These are phyloP conservation scores for Populus hybrid DNA, from an alignment of 441 rosid species.

Conservation along the genomic window DNA sequence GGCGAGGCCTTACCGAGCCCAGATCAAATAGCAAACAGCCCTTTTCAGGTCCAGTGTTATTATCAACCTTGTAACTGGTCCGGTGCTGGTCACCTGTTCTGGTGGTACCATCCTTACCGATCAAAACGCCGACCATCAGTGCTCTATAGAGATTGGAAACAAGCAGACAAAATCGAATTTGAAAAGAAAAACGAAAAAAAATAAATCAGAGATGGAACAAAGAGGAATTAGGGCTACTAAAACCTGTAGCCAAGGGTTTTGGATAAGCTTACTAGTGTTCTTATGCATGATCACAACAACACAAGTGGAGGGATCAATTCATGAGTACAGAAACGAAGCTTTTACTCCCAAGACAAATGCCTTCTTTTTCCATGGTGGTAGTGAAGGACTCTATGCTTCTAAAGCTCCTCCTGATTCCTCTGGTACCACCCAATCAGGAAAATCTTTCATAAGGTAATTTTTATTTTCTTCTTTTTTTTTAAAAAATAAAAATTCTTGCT, in stretches of 20 bases:
- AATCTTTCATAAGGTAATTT: slow-evolving; percentile 66
- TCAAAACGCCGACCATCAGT: not conserved
- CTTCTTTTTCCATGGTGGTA: slow-evolving; percentile 81
- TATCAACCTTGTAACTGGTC: too few relatives aligned
- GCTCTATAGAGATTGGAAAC: not conserved
- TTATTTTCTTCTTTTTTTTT: not conserved
- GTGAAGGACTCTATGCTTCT: slow-evolving; percentile 81
- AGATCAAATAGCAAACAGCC: too few relatives aligned
- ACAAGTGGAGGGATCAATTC: slow-evolving; percentile 54
- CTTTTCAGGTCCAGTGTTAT: too few relatives aligned
- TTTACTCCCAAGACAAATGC: slow-evolving; percentile 56
- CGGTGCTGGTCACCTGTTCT: too few relatives aligned
- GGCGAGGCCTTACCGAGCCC: too few relatives aligned
- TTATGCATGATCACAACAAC: slow-evolving; percentile 20
- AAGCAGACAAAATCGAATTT: not conserved
- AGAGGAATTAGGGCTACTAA: not conserved
- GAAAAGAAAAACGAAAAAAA: too few relatives aligned
- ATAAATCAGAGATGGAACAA: slow-evolving; percentile 11
- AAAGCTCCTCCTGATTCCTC: slow-evolving; percentile 31
- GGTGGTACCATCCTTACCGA: too few relatives aligned
- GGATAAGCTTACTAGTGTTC: not conserved
- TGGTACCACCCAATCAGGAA: slow-evolving; percentile 48
- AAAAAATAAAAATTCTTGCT: not conserved
- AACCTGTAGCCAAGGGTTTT: slow-evolving; percentile 16
- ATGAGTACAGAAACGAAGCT: too few relatives aligned